Evolutionary conservation across 2,329 filamentous ascomycete genomes (phyloP), one percentile per base, ranked within the genome.

Genomic region (Ceratocystis colombiana): DNA sequence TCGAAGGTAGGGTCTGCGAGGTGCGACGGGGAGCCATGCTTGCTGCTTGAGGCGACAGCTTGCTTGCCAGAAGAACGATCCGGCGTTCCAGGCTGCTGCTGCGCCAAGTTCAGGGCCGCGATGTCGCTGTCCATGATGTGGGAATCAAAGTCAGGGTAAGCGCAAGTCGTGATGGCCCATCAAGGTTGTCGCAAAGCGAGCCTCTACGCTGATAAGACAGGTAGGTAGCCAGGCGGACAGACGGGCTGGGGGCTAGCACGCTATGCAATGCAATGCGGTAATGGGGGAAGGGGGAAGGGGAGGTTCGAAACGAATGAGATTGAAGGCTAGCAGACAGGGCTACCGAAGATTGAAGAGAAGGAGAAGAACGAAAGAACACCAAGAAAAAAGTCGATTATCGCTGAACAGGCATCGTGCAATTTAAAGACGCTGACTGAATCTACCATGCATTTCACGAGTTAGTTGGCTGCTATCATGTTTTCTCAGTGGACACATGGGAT

Each of bases 21-120:
- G 10, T 61, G 44, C 2, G 65, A 37, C 8, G 65, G 65, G 8
- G 65, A 55, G 15, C 25, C 22, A 33, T 62, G 55, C 17, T 45
- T 48, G 28, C 45, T 67, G 28, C 53, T 62, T 41, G 50, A 20
- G 57, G 53, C 37, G 15, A 64, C 50, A 41, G 30, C 10, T 30
- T 50, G 61, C 44, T 33, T 17, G n/a, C 33, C 50, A n/a, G 53
- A 59, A 33, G 66, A 61, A 67, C 66, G 66, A 62, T 67, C 66
- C 66, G 66, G 66, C 66, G 66, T 67, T 64, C 62, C 53, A 44
- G 62, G 53, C 53, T 28, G 66, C 22, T 28, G 62, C 33, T 61
- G 50, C 44, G 53, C 22, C 33, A 30, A 45, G 45, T 25, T 15
- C 41, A 20, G 15, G 45, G 41, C 17, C 44, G n/a, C 62, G 12